Percentiles rank a stretch among this genome's conserved stretches.
These are phyloP conservation scores for Wickerhamomyces pijperi DNA, from an alignment of 805 yeast species.

Conservation along the genomic window DNA sequence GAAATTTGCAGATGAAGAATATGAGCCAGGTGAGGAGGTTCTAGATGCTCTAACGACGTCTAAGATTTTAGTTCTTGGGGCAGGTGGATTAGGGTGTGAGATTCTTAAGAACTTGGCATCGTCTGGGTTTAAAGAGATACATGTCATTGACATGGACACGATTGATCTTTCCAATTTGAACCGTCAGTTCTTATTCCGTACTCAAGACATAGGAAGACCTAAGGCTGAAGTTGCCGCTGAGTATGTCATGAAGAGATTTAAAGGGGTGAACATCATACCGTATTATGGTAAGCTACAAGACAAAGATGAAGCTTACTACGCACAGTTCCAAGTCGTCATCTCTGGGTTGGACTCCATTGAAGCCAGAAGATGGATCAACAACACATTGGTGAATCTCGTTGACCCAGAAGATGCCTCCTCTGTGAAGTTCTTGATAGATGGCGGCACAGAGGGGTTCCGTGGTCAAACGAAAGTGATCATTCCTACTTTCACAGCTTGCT, in stretches of 20 bases:
- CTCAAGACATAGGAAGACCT: slow-evolving; percentile 72
- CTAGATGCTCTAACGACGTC: slow-evolving; percentile 14
- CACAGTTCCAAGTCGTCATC: slow-evolving; percentile 57
- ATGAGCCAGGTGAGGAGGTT: slow-evolving; percentile 21
- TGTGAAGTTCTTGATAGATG: slow-evolving; percentile 70
- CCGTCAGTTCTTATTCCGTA: slow-evolving; percentile 79
- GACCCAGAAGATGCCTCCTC: slow-evolving; percentile 35
- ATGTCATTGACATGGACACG: slow-evolving; percentile 84
- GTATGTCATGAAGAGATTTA: slow-evolving; percentile 37
- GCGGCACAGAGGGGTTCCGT: slow-evolving; percentile 90
- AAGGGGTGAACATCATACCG: slow-evolving; percentile 38
- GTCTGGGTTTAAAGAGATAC: slow-evolving; percentile 67
- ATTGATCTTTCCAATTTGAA: slow-evolving; percentile 85
- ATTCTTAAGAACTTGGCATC: slow-evolving; percentile 67
- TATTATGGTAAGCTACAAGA: slow-evolving; percentile 58
- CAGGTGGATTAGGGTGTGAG: slow-evolving; percentile 95
- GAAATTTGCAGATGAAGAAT: slow-evolving; percentile 25
- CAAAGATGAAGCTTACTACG: slow-evolving; percentile 49
- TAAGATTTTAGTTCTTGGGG: slow-evolving; percentile 56
- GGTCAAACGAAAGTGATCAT: slow-evolving; percentile 85
- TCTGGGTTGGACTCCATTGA: slow-evolving; percentile 87
- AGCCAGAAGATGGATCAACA: slow-evolving; percentile 86
- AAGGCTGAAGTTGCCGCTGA: slow-evolving; percentile 73
- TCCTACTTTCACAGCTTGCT: slow-evolving; percentile 82
- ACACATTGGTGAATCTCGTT: slow-evolving; percentile 52